A percentile compares a stretch with the other conserved stretches of the same genome.
Evolutionary conservation across 2,329 filamentous ascomycete species (phyloP).

Genomic region (Meredithiella fracta): DNA sequence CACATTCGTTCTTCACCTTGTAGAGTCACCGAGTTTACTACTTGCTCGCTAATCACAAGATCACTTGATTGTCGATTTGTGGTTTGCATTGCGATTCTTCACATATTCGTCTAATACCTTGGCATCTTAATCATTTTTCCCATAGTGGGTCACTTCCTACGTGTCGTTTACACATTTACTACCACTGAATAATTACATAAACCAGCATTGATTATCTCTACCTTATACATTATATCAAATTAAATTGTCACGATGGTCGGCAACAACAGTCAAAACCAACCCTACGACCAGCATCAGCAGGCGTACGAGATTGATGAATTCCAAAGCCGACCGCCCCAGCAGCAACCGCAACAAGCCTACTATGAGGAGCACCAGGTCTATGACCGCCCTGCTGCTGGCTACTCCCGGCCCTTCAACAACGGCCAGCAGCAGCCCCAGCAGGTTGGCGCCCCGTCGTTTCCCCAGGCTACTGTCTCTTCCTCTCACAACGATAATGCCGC

Average conservation of each 20-base stretch:
- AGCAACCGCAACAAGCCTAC: conserved; percentile 18
- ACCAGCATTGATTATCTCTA: background rate
- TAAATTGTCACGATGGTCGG: conserved; percentile 21
- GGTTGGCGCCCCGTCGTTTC: conserved; percentile 15
- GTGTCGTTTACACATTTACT: background rate
- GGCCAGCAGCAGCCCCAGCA: conserved; percentile 14
- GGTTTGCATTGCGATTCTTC: background rate
- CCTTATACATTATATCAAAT: too few relatives aligned
- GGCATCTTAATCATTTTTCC: background rate
- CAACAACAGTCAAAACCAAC: conserved; percentile 21
- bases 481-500: conserved; percentile 9
- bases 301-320: conserved; percentile 15
- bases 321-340: conserved; percentile 15
- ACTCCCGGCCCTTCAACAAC: conserved; percentile 15
- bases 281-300: conserved; percentile 19
- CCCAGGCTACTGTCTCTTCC: conserved; percentile 16
- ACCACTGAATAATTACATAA: background rate
- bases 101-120: background rate
- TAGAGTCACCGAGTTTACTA: background rate
- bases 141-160: background rate
- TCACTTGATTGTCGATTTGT: background rate
- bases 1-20: background rate
- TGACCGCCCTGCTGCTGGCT: conserved; percentile 19
- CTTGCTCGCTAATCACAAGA: background rate
- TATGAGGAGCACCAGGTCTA: conserved; percentile 19